phyloP scores from a whole-genome alignment of 1,284 basidiomycete species.

The Xerocomus cyaneibrunnescens region DNA sequence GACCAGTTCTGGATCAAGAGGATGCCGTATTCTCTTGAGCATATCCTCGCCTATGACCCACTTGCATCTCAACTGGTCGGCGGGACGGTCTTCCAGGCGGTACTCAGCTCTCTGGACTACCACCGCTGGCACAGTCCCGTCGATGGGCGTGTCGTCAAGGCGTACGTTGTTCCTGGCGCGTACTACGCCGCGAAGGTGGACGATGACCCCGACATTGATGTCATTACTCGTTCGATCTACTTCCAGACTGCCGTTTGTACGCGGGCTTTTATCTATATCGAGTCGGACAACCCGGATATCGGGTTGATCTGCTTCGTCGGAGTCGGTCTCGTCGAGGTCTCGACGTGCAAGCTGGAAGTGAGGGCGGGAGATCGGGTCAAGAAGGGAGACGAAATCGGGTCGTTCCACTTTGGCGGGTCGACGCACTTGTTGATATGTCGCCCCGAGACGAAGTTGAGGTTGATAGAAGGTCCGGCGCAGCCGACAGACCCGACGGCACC shows the following conservation, averaged over 20 bases:
- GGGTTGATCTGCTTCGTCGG: conserved; percentile 36
- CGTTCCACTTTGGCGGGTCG: conserved; percentile 57
- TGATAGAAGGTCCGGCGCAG: conserved; percentile 12
- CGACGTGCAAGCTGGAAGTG: conserved; percentile 45
- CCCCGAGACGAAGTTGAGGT: conserved; percentile 18
- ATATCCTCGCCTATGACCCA: conserved; percentile 37
- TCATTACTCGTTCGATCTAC: conserved; percentile 15
- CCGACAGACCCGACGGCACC: background rate
- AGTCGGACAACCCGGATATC: conserved; percentile 47
- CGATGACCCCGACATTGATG: conserved; percentile 18
- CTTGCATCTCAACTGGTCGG: conserved; percentile 46
- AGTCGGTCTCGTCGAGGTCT: conserved; percentile 37
- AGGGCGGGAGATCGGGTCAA: conserved; percentile 34
- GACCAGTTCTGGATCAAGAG: conserved; percentile 52
- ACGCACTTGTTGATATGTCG: conserved; percentile 45
- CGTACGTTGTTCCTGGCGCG: conserved; percentile 47
- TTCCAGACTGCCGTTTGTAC: conserved; percentile 32
- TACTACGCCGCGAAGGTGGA: conserved; percentile 48
- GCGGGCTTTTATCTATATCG: conserved; percentile 52
- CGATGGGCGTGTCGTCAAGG: conserved; percentile 47
- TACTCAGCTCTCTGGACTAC: conserved; percentile 44
- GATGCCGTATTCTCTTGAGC: conserved; percentile 44
- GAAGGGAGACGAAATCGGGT: conserved; percentile 50
- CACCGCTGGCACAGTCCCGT: conserved; percentile 61
- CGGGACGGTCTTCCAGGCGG: conserved; percentile 26